Evolutionary conservation across 768 basidiomycete species (phyloP).

Genomic region (Mycena epipterygia): DNA sequence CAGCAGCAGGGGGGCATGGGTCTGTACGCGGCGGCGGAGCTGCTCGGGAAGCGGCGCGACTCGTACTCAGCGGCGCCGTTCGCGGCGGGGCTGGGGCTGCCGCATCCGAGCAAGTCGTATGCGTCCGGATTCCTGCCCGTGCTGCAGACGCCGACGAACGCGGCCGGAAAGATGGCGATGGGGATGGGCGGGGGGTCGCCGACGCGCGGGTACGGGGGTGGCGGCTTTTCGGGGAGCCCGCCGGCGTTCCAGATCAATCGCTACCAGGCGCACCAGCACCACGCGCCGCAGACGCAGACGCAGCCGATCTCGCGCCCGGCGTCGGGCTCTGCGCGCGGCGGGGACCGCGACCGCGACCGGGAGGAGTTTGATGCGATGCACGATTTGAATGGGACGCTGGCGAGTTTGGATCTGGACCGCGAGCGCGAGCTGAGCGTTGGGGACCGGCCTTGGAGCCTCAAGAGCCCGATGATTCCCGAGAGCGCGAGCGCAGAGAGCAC

Average conservation of each 20-base stretch:
- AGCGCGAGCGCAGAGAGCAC: slow-evolving; percentile 29
- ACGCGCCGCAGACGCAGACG: slow-evolving; percentile 46
- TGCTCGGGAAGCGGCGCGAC: slow-evolving; percentile 50
- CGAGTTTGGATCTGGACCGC: slow-evolving; percentile 71
- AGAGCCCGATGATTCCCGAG: slow-evolving; percentile 24
- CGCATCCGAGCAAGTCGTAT: slow-evolving; percentile 65
- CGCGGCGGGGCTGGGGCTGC: slow-evolving; percentile 51
- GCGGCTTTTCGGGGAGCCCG: slow-evolving; percentile 58
- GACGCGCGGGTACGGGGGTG: slow-evolving; percentile 61
- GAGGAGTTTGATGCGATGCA: slow-evolving; percentile 68
- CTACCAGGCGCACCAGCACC: slow-evolving; percentile 47
- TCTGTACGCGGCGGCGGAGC: slow-evolving; percentile 30
- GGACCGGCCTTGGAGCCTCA: slow-evolving; percentile 40
- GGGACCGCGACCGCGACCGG: slow-evolving; percentile 40
- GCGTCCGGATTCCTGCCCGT: slow-evolving; percentile 63
- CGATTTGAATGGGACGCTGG: slow-evolving; percentile 83
- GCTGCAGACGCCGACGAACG: slow-evolving; percentile 51
- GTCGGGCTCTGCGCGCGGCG: slow-evolving; percentile 55
- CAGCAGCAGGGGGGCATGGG: slow-evolving; percentile 14
- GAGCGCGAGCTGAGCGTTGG: slow-evolving; percentile 46
- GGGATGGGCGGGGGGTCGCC: slow-evolving; percentile 42
- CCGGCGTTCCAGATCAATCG: slow-evolving; percentile 57
- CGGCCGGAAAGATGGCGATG: slow-evolving; percentile 54
- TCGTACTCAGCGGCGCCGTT: slow-evolving; percentile 48
- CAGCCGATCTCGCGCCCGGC: slow-evolving; percentile 64